Base-by-base conservation (phyloP, 306 rosid species). In the Casuarina equisetifolia region DNA sequence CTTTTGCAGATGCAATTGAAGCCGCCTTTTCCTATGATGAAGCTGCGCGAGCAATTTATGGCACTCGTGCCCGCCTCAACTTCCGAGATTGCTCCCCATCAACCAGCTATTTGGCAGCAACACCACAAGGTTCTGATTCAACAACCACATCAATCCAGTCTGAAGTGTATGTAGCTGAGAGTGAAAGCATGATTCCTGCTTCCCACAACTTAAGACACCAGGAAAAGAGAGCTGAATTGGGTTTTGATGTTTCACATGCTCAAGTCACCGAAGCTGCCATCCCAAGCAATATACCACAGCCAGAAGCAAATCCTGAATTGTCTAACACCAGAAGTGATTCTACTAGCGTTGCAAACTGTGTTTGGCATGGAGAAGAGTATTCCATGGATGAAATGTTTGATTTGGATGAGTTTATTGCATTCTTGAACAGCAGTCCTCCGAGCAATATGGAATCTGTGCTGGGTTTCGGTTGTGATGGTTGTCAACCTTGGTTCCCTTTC, bases 41-140 rank as follows among this genome's bases (percentile, higher is more conserved):
- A 46, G 99, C 99, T 78, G 98, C 99, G 0, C 86, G 88, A 75
- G 89, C 91, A 20, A 92, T 92, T 97, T 96, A 90, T 74, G 97
- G 97, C 57, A 54, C 86, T 2, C 36, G 51, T 74, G 99, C 99
- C 2, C 89, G 96, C 10, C 92, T 96, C 38, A 96, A 96, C 66
- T 91, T 90, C 17, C 91, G 94, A 9, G 94, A 73, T 2, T 74
- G 76, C 48, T 86, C 87, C 9, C 74, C 78, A 4, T 84, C 89
- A 15, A 80, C 85, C 70, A 79, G 74, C 69, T 86, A 87, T 52
- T 85, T 92, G 0, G 76, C 44, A 11, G 81, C 81, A 2, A 86
- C 89, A 15, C 78, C 88, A 0, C 78, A 88, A 1, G 74, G 80
- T 11, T 84, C 92, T 1, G 89, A 79, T 13, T 86, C 90, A 0